A percentile compares a stretch with the other conserved stretches of the same genome.
Evolutionary conservation across 805 yeast species (phyloP).

Genomic region (Starmera amethionina): DNA sequence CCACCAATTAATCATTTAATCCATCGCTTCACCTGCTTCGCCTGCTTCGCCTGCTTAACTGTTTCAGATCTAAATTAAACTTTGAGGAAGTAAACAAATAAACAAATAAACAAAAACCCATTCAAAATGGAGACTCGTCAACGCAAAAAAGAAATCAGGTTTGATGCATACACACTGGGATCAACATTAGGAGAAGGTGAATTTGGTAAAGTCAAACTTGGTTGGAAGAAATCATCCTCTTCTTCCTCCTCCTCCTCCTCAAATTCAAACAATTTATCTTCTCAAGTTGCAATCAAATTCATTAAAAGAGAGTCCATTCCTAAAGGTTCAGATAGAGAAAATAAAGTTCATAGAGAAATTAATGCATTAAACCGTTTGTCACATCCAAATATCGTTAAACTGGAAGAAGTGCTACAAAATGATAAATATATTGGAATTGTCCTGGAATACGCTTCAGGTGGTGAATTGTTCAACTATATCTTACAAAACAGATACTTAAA

Average conservation of each 20-base stretch:
- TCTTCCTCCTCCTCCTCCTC: no score
- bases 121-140: slow-evolving; percentile 11
- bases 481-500: slow-evolving; percentile 78
- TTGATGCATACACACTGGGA: slow-evolving; percentile 86
- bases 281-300: slow-evolving; percentile 89
- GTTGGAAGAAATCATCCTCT: slow-evolving; percentile 60
- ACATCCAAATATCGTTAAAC: slow-evolving; percentile 88
- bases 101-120: slow-evolving; percentile 1
- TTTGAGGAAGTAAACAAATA: background rate
- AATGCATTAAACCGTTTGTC: slow-evolving; percentile 77
- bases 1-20: no score
- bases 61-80: no score
- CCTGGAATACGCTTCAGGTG: slow-evolving; percentile 93
- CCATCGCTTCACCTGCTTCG: no score
- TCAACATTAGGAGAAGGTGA: slow-evolving; percentile 97
- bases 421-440: slow-evolving; percentile 96
- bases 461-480: slow-evolving; percentile 91
- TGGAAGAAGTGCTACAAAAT: slow-evolving; percentile 88
- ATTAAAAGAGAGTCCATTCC: slow-evolving; percentile 85
- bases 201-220: slow-evolving; percentile 93
- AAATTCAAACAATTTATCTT: slow-evolving; percentile 45
- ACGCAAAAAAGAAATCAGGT: slow-evolving; percentile 58
- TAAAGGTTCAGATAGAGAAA: slow-evolving; percentile 75
- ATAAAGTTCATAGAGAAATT: slow-evolving; percentile 86
- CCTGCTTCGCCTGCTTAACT: no score